phyloP scores from a whole-genome alignment of 192 early-diverging fungal genomes.

The Coemansia javaensis region DNA sequence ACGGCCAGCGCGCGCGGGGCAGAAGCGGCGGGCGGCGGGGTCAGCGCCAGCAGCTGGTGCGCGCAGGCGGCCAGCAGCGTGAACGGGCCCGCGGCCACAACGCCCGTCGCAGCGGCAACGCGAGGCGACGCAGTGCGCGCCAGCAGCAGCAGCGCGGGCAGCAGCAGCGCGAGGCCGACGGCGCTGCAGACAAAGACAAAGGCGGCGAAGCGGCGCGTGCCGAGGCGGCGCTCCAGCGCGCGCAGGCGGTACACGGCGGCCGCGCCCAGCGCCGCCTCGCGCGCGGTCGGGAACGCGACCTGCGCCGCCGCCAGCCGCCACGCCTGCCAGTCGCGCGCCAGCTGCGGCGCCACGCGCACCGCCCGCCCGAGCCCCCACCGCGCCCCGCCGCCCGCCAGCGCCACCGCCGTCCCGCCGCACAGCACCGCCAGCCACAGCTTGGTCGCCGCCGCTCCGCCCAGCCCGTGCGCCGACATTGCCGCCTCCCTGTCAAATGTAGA shows the following conservation, averaged over 20 bases:
- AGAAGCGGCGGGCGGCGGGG: slow-evolving; percentile 1
- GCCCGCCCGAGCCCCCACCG: neutral
- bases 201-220: slow-evolving; percentile 15
- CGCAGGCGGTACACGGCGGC: slow-evolving; percentile 16
- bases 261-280: neutral
- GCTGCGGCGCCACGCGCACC: slow-evolving; percentile 4
- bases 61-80: slow-evolving; percentile 6
- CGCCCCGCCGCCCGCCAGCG: neutral
- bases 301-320: slow-evolving; percentile 12
- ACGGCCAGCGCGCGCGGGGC: slow-evolving; percentile 2
- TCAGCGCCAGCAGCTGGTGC: slow-evolving; percentile 12
- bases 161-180: slow-evolving; percentile 9
- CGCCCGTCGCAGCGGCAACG: neutral
- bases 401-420: neutral
- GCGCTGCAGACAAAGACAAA: slow-evolving; percentile 12
- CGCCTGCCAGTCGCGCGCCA: slow-evolving; percentile 1
- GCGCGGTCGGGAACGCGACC: neutral
- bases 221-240: slow-evolving; percentile 14
- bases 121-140: too few species aligned
- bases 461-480: slow-evolving; percentile 2
- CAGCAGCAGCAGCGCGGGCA: neutral
- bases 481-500: neutral
- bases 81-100: slow-evolving; percentile 7
- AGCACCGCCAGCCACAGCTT: slow-evolving; percentile 9
- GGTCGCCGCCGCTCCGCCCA: too few species aligned